These are phyloP conservation scores for Sistotremastrum niveocremeum DNA, from an alignment of 768 basidiomycete species.

Conservation along the genomic window DNA sequence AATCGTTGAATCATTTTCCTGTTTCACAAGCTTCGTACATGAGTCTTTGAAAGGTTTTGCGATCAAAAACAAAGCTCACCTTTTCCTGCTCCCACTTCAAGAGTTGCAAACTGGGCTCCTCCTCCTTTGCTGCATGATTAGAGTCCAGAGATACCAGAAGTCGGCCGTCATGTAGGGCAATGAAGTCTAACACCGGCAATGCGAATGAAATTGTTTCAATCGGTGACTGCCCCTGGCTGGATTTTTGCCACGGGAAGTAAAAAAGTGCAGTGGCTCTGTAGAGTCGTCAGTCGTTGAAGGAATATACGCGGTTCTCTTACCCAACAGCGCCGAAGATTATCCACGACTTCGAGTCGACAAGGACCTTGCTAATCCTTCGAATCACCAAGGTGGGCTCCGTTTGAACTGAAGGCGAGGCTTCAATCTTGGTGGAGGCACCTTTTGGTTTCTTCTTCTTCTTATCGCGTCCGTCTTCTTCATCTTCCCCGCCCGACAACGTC, in stretches of 20 bases:
- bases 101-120: not conserved
- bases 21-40: no score
- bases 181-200: slow-evolving; percentile 12
- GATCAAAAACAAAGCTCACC: not conserved
- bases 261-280: slow-evolving; percentile 13
- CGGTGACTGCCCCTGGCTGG: not conserved
- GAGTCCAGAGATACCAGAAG: slow-evolving; percentile 10
- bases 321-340: slow-evolving; percentile 15
- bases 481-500: no score
- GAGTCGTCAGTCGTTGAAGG: not conserved
- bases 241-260: slow-evolving; percentile 7
- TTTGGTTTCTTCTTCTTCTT: no score
- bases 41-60: not conserved
- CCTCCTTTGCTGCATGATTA: slow-evolving; percentile 1
- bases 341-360: not conserved
- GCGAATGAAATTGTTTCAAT: slow-evolving; percentile 9
- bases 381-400: no score
- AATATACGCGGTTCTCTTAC: slow-evolving; percentile 6
- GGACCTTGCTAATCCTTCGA: no score
- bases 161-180: not conserved
- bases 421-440: no score
- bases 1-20: not conserved
- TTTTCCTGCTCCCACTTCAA: not conserved
- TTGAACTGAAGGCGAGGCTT: no score
- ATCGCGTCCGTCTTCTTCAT: no score